These are phyloP conservation scores for Kwoniella bestiolae DNA, from an alignment of 768 basidiomycete species.

Conservation along the genomic window DNA sequence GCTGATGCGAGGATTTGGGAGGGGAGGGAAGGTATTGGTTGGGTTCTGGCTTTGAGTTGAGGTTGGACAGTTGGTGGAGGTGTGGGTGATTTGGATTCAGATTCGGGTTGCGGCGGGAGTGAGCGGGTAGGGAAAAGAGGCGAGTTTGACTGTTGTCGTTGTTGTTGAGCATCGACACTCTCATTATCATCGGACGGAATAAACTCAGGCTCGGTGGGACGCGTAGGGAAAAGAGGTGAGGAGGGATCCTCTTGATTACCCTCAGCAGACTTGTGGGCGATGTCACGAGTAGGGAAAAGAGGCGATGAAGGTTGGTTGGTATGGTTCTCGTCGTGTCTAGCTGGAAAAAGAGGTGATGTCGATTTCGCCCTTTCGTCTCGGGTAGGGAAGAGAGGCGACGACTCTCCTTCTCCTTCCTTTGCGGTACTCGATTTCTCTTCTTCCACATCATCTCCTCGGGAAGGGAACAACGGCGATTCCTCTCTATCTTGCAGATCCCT, in stretches of 20 bases:
- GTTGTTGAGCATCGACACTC: background rate
- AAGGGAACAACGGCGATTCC: conserved; percentile 21
- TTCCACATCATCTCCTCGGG: conserved; percentile 14
- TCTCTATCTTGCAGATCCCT: conserved; percentile 3
- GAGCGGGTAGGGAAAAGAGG: conserved; percentile 16
- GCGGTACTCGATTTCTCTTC: background rate
- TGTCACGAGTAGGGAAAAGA: background rate
- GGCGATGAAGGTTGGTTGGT: background rate
- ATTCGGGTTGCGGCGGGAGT: too few relatives aligned
- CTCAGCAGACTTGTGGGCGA: background rate
- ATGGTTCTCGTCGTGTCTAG: background rate
- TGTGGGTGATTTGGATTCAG: background rate
- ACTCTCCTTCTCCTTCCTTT: background rate
- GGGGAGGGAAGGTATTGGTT: conserved; percentile 3
- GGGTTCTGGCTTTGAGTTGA: background rate
- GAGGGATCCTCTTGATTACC: background rate
- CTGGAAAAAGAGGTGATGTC: background rate
- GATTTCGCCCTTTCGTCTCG: background rate
- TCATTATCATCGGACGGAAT: too few relatives aligned
- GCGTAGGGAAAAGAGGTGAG: conserved; percentile 13
- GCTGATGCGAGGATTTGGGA: conserved; percentile 14
- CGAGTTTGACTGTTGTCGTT: conserved; percentile 2
- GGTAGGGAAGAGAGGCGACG: conserved; percentile 24
- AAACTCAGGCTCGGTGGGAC: background rate
- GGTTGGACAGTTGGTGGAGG: background rate